Evolutionary conservation across 139 green algal genomes (phyloP).

Genomic region (Chlorella vulgaris): DNA sequence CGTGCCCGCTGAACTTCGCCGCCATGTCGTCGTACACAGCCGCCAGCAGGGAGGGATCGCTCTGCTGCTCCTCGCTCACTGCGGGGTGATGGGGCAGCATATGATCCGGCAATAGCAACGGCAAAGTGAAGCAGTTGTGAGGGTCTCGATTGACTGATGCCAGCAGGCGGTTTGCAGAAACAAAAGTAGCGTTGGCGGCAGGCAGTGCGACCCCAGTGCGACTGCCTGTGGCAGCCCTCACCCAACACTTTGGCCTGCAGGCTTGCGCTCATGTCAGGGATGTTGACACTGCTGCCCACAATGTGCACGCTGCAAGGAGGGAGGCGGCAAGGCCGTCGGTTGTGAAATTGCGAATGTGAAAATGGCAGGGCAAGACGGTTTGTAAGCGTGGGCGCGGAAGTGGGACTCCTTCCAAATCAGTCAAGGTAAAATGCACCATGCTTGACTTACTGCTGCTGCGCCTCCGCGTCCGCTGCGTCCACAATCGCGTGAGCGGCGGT

Average conservation of each 20-base stretch:
- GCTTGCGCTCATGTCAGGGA: constrained; percentile 47
- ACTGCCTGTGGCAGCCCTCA: background rate
- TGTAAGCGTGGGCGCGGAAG: too few relatives aligned
- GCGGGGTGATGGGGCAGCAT: background rate
- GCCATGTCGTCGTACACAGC: constrained; percentile 50
- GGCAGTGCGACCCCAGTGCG: too few relatives aligned
- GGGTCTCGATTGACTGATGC: too few relatives aligned
- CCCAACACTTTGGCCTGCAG: constrained; percentile 41
- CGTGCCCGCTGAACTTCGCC: constrained; percentile 34
- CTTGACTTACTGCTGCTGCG: background rate
- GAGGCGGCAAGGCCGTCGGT: background rate
- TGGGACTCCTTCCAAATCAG: too few relatives aligned
- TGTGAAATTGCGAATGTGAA: background rate
- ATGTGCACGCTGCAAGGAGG: constrained; percentile 10
- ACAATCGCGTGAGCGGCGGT: background rate
- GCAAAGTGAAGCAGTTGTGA: background rate
- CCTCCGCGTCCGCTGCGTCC: constrained; percentile 14
- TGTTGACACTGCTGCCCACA: constrained; percentile 26
- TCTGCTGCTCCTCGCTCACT: constrained; percentile 36
- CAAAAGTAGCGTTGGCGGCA: too few relatives aligned
- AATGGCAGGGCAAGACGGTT: background rate
- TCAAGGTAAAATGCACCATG: too few relatives aligned
- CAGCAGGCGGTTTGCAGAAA: too few relatives aligned
- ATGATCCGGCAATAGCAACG: too few relatives aligned
- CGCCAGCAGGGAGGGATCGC: constrained; percentile 38